Evolutionary conservation across 2,329 filamentous ascomycete species (phyloP), one percentile per base, ranked within the genome.

Genomic region (Sarocladiaceae sp.): DNA sequence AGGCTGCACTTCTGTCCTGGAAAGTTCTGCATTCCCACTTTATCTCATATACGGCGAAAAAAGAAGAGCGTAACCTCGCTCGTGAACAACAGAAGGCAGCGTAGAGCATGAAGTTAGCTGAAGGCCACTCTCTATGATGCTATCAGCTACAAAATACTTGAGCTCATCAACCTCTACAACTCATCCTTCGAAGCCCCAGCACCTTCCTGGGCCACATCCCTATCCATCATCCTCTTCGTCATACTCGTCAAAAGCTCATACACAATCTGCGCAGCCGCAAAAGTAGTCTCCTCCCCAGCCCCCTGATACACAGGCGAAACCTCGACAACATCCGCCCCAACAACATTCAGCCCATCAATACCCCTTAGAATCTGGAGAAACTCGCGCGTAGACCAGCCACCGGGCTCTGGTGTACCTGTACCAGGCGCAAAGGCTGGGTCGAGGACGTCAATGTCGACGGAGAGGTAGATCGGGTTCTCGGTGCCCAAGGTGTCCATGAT

Each of bases 211-310:
- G n/a, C n/a, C n/a, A n/a, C n/a, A n/a, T n/a, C n/a, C n/a, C n/a
- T n/a, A n/a, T n/a, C n/a, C n/a, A n/a, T n/a, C n/a, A n/a, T n/a
- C n/a, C n/a, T n/a, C n/a, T n/a, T n/a, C n/a, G n/a, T n/a, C n/a
- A n/a, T n/a, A n/a, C n/a, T n/a, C n/a, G 35, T 92, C 60, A 96
- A 67, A n/a, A 96, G 79, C 73, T 96, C 91, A 66, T 86, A 96
- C 1, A 83, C 88, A 35, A 95, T 80, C 76, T 96, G 90, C 36
- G 90, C 90, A 2, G 83, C 91, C 15, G 89, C 90, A 57, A 96
- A 70, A 12, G 89, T 88, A 35, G 90, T 96, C 62, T 85, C 86
- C 72, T 96, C 91, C 1, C 84, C 88, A 6, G 73, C 73, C 11
- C 86, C 86, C 73, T 96, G 90, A 64, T 95, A 96, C 12, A 87